Conservation (phyloP, 768 basidiomycete genomes). For the Termitomyces bulborhizus region DNA sequence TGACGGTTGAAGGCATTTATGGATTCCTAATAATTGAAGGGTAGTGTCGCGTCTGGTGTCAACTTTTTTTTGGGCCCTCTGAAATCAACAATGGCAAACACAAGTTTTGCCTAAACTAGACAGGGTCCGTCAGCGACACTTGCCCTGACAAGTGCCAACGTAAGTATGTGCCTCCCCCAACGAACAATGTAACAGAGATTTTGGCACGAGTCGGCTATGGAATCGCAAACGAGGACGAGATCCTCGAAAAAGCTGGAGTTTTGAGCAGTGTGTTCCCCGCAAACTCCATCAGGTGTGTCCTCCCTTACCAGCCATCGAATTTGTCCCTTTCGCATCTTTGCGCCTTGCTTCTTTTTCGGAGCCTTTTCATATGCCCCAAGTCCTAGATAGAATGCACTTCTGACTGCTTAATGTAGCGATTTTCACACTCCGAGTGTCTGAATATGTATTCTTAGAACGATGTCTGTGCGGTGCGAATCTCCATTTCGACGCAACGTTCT, state of each 20-base stretch:
- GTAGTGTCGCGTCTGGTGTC: neutral
- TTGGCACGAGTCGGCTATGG: neutral
- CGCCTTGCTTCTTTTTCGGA: neutral
- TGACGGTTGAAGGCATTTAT: conserved; percentile 9
- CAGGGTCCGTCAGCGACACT: neutral
- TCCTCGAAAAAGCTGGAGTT: neutral
- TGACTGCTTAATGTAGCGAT: neutral
- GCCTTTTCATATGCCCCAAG: neutral
- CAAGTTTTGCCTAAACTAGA: neutral
- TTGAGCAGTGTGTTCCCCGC: neutral
- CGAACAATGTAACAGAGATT: neutral
- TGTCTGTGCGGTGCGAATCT: neutral
- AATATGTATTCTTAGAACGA: neutral
- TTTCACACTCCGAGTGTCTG: neutral
- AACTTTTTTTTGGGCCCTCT: conserved; percentile 13
- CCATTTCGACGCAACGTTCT: neutral
- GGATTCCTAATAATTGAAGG: neutral
- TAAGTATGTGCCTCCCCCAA: neutral
- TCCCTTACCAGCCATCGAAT: neutral
- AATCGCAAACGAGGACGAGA: neutral
- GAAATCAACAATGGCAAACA: conserved; percentile 11
- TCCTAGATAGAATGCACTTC: neutral
- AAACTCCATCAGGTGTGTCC: neutral
- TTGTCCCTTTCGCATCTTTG: neutral
- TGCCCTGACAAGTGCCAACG: neutral